Percentiles rank a stretch among this genome's conserved stretches.
These are phyloP conservation scores for Mycena venus DNA, from an alignment of 768 basidiomycete species.

Conservation along the genomic window DNA sequence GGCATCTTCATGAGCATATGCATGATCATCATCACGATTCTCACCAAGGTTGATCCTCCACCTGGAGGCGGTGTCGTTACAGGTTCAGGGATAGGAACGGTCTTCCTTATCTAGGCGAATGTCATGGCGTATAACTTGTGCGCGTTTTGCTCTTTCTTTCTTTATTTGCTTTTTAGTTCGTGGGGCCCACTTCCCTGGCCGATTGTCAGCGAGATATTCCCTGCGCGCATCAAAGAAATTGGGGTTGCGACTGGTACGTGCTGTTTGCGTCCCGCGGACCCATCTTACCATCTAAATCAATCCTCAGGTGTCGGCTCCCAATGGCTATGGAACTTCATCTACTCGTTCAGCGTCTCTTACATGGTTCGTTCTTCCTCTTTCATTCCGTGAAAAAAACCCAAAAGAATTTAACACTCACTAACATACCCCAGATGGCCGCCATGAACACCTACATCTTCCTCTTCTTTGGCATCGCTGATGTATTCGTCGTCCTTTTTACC, in stretches of 20 bases:
- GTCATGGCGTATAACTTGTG: constrained; percentile 25
- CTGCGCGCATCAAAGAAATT: constrained; percentile 12
- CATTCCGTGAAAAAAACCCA: too few species aligned
- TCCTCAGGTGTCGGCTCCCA: constrained; percentile 15
- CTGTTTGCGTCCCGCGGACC: not conserved
- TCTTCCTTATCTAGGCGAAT: constrained; percentile 1
- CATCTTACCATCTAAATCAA: not conserved
- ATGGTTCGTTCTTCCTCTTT: not conserved
- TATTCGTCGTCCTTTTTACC: constrained; percentile 17
- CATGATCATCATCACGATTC: constrained; percentile 21
- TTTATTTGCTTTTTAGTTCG: not conserved
- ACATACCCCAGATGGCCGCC: constrained; percentile 20
- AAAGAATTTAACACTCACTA: too few species aligned
- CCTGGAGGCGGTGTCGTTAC: constrained; percentile 10
- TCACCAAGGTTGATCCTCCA: not conserved
- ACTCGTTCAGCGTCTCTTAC: constrained; percentile 22
- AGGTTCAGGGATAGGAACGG: constrained; percentile 5
- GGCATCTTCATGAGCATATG: constrained; percentile 14
- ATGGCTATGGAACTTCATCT: constrained; percentile 21
- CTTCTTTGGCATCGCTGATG: constrained; percentile 17
- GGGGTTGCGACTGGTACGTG: constrained; percentile 7
- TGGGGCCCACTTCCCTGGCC: constrained; percentile 20
- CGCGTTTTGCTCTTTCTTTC: not conserved
- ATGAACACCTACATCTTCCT: constrained; percentile 19
- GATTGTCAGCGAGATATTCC: constrained; percentile 19